phyloP scores from a whole-genome alignment of 2,329 filamentous ascomycete genomes.

The Colletotrichum salicis region DNA sequence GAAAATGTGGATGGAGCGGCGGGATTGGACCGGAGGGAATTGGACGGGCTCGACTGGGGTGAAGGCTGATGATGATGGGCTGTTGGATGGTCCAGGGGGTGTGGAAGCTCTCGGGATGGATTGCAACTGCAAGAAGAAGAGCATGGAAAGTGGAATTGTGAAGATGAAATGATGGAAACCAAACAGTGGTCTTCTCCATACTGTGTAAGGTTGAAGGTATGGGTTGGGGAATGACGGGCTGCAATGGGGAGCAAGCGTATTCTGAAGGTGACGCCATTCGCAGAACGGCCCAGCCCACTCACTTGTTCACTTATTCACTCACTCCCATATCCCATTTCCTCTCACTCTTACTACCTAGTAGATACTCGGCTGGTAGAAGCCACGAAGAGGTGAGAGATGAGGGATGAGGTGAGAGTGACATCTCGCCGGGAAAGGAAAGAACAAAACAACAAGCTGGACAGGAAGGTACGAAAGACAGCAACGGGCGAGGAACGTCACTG shows the following conservation, averaged over 20 bases:
- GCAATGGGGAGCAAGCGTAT: too few relatives aligned
- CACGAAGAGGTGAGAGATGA: not conserved
- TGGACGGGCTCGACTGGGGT: not conserved
- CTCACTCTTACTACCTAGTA: not conserved
- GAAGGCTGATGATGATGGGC: not conserved
- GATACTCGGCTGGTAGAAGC: not conserved
- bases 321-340: not conserved
- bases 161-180: not conserved
- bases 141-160: not conserved
- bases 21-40: not conserved
- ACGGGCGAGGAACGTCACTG: constrained; percentile 13
- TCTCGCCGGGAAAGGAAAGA: not conserved
- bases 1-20: not conserved
- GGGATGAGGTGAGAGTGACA: too few relatives aligned
- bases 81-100: not conserved
- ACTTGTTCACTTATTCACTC: not conserved
- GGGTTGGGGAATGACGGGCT: too few relatives aligned
- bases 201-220: too few relatives aligned
- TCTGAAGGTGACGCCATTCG: constrained; percentile 13
- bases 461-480: not conserved
- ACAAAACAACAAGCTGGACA: not conserved
- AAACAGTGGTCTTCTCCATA: too few relatives aligned
- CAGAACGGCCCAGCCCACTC: not conserved
- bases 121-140: not conserved
- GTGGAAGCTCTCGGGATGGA: not conserved